A percentile compares a stretch with the other conserved stretches of the same genome.
phyloP scores from a whole-genome alignment of 1,139 yeast genomes.

The Wickerhamomyces sp. region DNA sequence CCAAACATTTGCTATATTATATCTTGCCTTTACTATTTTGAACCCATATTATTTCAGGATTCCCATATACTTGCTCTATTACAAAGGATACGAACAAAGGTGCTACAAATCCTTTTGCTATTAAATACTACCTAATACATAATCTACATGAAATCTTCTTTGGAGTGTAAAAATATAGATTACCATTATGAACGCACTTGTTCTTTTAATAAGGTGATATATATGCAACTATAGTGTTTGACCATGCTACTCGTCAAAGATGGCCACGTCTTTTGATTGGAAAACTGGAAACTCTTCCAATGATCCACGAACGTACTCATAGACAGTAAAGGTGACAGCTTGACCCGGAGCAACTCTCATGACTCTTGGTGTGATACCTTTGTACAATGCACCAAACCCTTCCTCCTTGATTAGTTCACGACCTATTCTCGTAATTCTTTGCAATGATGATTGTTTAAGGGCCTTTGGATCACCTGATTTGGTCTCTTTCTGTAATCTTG shows the following conservation, averaged over 20 bases:
- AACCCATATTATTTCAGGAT: too few species aligned
- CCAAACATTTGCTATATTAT: too few species aligned
- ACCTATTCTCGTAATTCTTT: conserved; percentile 78
- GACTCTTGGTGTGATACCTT: conserved; percentile 97
- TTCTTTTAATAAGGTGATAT: too few species aligned
- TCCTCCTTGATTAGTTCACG: conserved; percentile 80
- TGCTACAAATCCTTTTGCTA: too few species aligned
- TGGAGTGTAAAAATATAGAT: too few species aligned
- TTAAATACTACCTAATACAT: too few species aligned
- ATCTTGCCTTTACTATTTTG: too few species aligned
- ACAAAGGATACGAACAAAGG: too few species aligned
- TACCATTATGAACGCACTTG: too few species aligned
- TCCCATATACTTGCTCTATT: too few species aligned
- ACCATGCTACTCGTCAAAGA: conserved; percentile 32
- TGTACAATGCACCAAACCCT: conserved; percentile 82
- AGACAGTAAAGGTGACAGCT: conserved; percentile 96
- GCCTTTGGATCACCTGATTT: conserved; percentile 60
- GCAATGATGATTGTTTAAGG: conserved; percentile 30
- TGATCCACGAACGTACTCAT: conserved; percentile 76
- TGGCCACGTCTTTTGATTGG: conserved; percentile 21
- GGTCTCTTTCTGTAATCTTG: conserved; percentile 90
- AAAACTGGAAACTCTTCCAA: conserved; percentile 47
- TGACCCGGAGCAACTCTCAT: conserved; percentile 99
- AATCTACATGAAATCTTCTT: too few species aligned
- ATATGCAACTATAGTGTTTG: too few species aligned